These are phyloP conservation scores for Candida frijolesensis DNA, from an alignment of 1,139 yeast genomes.

Conservation along the genomic window DNA sequence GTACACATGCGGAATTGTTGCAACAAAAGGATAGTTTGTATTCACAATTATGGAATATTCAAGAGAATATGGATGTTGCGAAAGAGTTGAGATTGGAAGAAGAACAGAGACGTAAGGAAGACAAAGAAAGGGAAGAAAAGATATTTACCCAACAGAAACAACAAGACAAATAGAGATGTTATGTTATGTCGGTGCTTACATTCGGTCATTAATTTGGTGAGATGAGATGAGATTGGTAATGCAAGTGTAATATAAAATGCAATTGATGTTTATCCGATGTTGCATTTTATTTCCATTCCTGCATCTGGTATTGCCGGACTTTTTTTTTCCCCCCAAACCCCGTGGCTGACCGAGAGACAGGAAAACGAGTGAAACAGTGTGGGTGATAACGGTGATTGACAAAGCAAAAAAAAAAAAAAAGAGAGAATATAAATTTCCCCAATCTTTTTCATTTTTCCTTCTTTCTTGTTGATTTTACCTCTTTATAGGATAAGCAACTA, in stretches of 20 bases:
- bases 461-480: neutral
- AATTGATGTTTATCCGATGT: neutral
- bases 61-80: slow-evolving; percentile 71
- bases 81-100: slow-evolving; percentile 23
- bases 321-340: too few species aligned
- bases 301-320: too few species aligned
- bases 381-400: too few species aligned
- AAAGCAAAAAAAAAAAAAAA: too few species aligned
- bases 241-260: neutral
- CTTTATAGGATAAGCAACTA: neutral
- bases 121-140: slow-evolving; percentile 14
- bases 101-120: slow-evolving; percentile 18
- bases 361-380: too few species aligned
- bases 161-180: neutral
- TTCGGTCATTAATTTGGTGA: too few species aligned
- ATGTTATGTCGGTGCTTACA: too few species aligned
- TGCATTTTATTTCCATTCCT: too few species aligned
- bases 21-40: slow-evolving; percentile 61
- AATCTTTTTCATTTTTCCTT: neutral
- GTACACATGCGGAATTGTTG: slow-evolving; percentile 69
- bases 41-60: slow-evolving; percentile 85
- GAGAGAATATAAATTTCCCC: neutral
- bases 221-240: neutral
- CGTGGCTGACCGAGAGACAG: too few species aligned
- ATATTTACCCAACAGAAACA: slow-evolving; percentile 5